Base-by-base conservation (phyloP, 1,284 basidiomycete species). In the Pseudomicrostroma phylloplanum region DNA sequence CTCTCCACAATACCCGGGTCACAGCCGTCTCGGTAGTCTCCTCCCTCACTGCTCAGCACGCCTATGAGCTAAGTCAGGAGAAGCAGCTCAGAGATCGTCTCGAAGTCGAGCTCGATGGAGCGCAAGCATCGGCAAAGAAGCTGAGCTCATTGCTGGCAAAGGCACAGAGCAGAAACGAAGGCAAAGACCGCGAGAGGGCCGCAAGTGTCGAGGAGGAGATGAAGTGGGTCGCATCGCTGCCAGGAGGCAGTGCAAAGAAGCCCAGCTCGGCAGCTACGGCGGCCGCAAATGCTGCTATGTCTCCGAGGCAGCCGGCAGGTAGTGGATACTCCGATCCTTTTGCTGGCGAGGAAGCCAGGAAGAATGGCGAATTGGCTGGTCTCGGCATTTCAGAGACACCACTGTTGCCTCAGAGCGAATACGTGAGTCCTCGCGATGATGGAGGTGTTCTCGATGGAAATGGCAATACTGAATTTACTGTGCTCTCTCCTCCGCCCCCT, bases 81-180 rank as follows among this genome's bases (percentile, higher is more conserved):
- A 69, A 67, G 56, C 63, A 61, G n/a, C 57, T 70, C 30, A 66
- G 68, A 21, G 70, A 69, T 39, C 70, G 74, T 13, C 66, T 75
- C 21, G 73, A 76, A 36, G 76, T 72, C 49, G 76, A 78, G 58
- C 57, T 78, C n/a, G 68, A 70, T 6, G 76, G 74, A 11, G 72
- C 69, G 63, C 71, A 72, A 55, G 66, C 70, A 0, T 73, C 76
- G 56, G 74, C 74, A 51, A 67, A 68, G 56, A 78, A 73, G 73
- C 73, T 78, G 53, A 71, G 74, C 51, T 68, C 67, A 12, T 61
- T 73, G 58, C 63, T 77, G 30, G 69, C 64, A 41, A 69, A 71
- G 6, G 72, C 73, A 11, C 68, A 74, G 63, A 66, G 67, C 7
- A 60, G 63, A 42, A 54, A 30, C 39, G 53, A 53, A 42, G 61